Base-by-base conservation (phyloP, 768 basidiomycete genomes). In the Pleurotus citrinopileatus region DNA sequence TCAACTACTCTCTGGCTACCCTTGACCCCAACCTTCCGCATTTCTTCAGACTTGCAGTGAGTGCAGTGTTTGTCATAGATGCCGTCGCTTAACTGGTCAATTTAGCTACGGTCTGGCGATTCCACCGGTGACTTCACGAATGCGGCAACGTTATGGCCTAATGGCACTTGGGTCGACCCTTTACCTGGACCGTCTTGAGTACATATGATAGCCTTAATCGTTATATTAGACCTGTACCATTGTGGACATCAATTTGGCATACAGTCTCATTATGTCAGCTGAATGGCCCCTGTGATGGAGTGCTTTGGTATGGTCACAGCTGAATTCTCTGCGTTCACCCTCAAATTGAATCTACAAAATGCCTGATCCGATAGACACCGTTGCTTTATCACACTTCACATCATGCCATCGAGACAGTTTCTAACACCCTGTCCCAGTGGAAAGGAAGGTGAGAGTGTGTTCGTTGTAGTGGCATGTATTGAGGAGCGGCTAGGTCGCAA, bases 131-230 rank as follows among this genome's bases (percentile, higher is more conserved):
- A 93, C 67, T 94, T 88, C 61, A 91, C 92, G 0, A 88, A 80
- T 74, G 76, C 91, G 4, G 90, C 88, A 5, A 84, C 79, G 3
- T 70, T 89, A 48, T 87, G 82, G 75, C 81, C 85, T 2, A 93
- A 94, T 65, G 87, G 88, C 47, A 91, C 89, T 13, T 94, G 89
- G 89, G 75, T 83, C 38, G 78, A 91, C 64, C 84, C 93, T 20
- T 67, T 73, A 17, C 74, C 82, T 9, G 92, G 91, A n/a, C 75
- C 87, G 45, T 84, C 87, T 26, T 73, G 56, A 63, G 13, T 37
- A 22, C 12, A 34, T 28, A 37, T 6, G 29, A 40, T 40, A 19
- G 13, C 17, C 10, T n/a, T 40, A 19, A 19, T 12, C 38, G 12
- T 7, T 15, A 12, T 40, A 19, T 3, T 15, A 7, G 29, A 32